phyloP scores from a whole-genome alignment of 352 stramenopile species.

The Globisporangium takayamanum region DNA sequence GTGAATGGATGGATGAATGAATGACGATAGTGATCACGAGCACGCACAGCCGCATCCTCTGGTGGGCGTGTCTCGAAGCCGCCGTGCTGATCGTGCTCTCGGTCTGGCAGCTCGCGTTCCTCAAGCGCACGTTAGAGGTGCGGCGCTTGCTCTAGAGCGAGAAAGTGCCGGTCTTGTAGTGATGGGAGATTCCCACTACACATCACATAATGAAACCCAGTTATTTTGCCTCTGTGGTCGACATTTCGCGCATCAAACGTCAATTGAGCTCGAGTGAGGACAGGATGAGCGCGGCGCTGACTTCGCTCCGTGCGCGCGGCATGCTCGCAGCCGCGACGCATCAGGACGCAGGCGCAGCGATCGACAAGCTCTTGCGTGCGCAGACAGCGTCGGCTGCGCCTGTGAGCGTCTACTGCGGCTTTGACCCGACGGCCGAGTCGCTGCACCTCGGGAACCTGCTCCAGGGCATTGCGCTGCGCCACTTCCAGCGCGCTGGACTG shows the following conservation, averaged over 20 bases:
- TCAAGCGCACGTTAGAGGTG: conserved; percentile 80
- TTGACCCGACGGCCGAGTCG: conserved; percentile 90
- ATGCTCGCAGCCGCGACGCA: conserved; percentile 76
- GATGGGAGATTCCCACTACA: not conserved
- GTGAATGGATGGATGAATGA: not conserved
- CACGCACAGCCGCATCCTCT: conserved; percentile 77
- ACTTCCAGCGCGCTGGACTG: conserved; percentile 83
- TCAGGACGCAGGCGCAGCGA: conserved; percentile 37
- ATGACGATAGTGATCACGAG: conserved; percentile 61
- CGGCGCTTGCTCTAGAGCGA: conserved; percentile 64
- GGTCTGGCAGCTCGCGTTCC: conserved; percentile 78
- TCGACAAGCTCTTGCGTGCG: conserved; percentile 43
- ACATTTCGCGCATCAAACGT: not conserved
- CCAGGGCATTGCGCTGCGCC: conserved; percentile 77
- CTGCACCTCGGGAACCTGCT: conserved; percentile 89
- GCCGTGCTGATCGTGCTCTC: conserved; percentile 61
- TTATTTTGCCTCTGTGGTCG: not conserved
- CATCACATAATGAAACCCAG: not conserved
- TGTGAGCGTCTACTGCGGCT: conserved; percentile 81
- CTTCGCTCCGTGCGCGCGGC: conserved; percentile 50
- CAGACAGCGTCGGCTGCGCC: conserved; percentile 3
- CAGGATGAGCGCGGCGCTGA: conserved; percentile 66
- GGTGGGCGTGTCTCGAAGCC: conserved; percentile 78
- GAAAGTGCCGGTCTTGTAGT: not conserved
- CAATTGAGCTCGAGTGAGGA: not conserved